Evolutionary conservation across 306 rosid genomes (phyloP).

Genomic region (Malus asiatica): DNA sequence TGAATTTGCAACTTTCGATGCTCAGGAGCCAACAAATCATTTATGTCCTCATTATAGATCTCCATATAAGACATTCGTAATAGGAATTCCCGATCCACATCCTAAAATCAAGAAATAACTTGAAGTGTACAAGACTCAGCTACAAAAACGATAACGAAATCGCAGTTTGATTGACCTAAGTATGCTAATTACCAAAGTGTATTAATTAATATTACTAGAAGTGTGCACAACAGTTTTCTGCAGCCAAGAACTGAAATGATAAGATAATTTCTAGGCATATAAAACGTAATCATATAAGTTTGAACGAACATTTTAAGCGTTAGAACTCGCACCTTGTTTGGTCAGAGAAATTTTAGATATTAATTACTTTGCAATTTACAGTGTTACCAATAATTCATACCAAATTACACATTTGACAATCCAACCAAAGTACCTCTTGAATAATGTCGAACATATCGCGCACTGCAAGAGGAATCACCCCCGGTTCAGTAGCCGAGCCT

Average conservation of each 20-base stretch:
- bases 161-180: not conserved
- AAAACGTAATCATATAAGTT: not conserved
- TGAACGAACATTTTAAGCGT: not conserved
- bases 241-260: not conserved
- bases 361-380: not conserved
- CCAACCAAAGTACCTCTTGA: conserved; percentile 44
- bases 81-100: conserved; percentile 78
- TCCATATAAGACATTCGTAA: conserved; percentile 98
- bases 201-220: not conserved
- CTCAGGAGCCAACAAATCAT: conserved; percentile 89
- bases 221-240: not conserved
- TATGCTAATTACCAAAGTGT: too few relatives aligned
- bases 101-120: conserved; percentile 31
- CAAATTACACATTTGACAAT: not conserved
- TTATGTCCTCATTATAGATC: conserved; percentile 90
- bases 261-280: not conserved
- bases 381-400: not conserved
- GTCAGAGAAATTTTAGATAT: not conserved
- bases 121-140: not conserved
- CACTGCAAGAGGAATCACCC: conserved; percentile 88
- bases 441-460: conserved; percentile 53
- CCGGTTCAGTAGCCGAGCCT: conserved; percentile 64
- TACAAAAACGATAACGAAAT: not conserved
- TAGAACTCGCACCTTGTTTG: not conserved
- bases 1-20: conserved; percentile 96